phyloP scores from a whole-genome alignment of 2,329 filamentous ascomycete genomes.

The Trichoderma asperellum region DNA sequence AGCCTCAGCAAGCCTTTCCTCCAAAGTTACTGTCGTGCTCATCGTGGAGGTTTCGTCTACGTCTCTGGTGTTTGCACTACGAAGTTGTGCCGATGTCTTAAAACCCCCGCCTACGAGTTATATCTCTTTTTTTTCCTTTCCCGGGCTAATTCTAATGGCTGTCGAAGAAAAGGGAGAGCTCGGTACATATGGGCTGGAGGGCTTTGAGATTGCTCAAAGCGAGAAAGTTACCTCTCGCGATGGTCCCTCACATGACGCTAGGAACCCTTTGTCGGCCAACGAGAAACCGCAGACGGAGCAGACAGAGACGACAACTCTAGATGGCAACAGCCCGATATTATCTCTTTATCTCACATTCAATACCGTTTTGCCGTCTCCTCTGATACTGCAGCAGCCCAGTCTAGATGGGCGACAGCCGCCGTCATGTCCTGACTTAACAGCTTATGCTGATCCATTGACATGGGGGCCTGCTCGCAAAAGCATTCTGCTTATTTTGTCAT shows the following conservation, averaged over 20 bases:
- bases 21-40: neutral
- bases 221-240: neutral
- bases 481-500: slow-evolving; percentile 73
- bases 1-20: neutral
- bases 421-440: slow-evolving; percentile 64
- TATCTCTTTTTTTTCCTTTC: neutral
- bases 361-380: slow-evolving; percentile 42
- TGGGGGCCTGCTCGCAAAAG: slow-evolving; percentile 74
- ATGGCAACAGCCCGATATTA: slow-evolving; percentile 39
- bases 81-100: neutral
- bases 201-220: slow-evolving; percentile 6
- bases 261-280: neutral
- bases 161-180: slow-evolving; percentile 10
- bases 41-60: neutral
- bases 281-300: slow-evolving; percentile 16
- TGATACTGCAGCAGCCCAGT: slow-evolving; percentile 31
- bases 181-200: neutral
- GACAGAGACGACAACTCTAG: slow-evolving; percentile 4
- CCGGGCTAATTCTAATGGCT: neutral
- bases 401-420: slow-evolving; percentile 49
- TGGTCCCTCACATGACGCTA: neutral
- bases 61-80: neutral
- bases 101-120: neutral
- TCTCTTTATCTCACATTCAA: slow-evolving; percentile 49
- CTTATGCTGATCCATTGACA: slow-evolving; percentile 70